Conservation (phyloP, 768 basidiomycete genomes). For the Paxillus rubicundulus region DNA sequence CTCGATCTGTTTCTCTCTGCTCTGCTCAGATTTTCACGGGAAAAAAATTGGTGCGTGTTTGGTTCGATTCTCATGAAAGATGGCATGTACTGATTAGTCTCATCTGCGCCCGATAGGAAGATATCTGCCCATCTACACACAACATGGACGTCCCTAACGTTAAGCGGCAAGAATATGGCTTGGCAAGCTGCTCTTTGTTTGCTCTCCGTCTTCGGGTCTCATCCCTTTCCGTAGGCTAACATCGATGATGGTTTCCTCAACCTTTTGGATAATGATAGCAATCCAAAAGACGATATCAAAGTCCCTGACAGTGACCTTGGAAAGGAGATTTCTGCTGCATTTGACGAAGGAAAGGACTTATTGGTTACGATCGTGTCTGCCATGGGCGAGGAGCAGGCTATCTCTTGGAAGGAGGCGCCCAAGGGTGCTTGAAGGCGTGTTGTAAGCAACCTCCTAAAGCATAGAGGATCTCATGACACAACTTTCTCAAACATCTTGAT, state of each 20-base stretch:
- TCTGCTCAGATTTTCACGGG: conserved; percentile 88
- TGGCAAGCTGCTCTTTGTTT: conserved; percentile 48
- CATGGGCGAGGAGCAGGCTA: conserved; percentile 92
- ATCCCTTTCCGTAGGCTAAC: conserved; percentile 54
- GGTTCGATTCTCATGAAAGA: neutral
- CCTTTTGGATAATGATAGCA: conserved; percentile 82
- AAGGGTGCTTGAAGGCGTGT: conserved; percentile 42
- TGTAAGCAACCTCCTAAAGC: neutral
- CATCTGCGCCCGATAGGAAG: conserved; percentile 56
- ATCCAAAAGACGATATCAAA: conserved; percentile 89
- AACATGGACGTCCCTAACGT: conserved; percentile 99
- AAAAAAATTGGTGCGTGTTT: conserved; percentile 82
- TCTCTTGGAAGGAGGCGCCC: conserved; percentile 88
- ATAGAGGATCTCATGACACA: neutral
- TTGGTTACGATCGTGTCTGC: conserved; percentile 82
- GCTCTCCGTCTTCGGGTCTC: conserved; percentile 1
- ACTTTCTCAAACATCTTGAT: neutral
- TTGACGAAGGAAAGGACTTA: conserved; percentile 86
- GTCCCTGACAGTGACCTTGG: conserved; percentile 87
- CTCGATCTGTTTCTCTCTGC: neutral
- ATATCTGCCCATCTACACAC: conserved; percentile 95
- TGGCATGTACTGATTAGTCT: neutral
- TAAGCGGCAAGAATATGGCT: conserved; percentile 81
- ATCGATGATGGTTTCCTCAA: conserved; percentile 95
- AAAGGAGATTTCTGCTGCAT: conserved; percentile 58